Evolutionary conservation across 768 basidiomycete genomes (phyloP).

Genomic region (Leucogyrophana mollusca): DNA sequence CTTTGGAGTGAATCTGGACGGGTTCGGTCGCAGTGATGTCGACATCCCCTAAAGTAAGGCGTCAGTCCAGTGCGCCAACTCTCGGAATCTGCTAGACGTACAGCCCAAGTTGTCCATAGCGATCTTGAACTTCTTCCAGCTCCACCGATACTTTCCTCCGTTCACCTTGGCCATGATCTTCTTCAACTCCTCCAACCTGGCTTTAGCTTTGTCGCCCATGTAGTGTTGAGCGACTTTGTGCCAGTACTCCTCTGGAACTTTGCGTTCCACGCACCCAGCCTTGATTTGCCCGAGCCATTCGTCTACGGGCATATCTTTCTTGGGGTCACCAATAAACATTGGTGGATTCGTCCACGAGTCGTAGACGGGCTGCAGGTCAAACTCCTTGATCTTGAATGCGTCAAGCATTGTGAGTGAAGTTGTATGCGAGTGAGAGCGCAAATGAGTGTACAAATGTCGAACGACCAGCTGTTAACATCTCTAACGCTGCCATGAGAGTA

Average conservation of each 20-base stretch:
- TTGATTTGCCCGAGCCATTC: conserved; percentile 74
- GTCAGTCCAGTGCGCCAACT: not conserved
- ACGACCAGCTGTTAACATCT: conserved; percentile 13
- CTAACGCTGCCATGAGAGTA: conserved; percentile 22
- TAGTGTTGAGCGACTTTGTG: conserved; percentile 78
- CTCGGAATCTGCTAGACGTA: conserved; percentile 34
- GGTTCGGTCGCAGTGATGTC: conserved; percentile 58
- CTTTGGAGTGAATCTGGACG: conserved; percentile 54
- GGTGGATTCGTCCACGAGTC: conserved; percentile 68
- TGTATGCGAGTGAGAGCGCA: not conserved
- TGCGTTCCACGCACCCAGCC: conserved; percentile 65
- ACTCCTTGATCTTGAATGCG: conserved; percentile 79
- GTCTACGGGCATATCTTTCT: conserved; percentile 68
- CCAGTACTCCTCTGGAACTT: conserved; percentile 80
- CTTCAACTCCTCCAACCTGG: conserved; percentile 66
- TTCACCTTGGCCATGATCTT: conserved; percentile 71
- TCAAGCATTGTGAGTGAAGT: conserved; percentile 47
- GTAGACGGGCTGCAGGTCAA: conserved; percentile 68
- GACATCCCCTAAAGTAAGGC: conserved; percentile 56
- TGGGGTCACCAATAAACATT: conserved; percentile 62
- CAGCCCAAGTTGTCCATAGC: conserved; percentile 83
- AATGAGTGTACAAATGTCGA: conserved; percentile 8
- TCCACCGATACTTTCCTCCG: conserved; percentile 78
- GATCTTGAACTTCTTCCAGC: conserved; percentile 78
- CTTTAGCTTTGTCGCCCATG: conserved; percentile 68